Evolutionary conservation across 2,329 filamentous ascomycete genomes (phyloP), one percentile per base, ranked within the genome.

Genomic region (Blastomyces percursus): DNA sequence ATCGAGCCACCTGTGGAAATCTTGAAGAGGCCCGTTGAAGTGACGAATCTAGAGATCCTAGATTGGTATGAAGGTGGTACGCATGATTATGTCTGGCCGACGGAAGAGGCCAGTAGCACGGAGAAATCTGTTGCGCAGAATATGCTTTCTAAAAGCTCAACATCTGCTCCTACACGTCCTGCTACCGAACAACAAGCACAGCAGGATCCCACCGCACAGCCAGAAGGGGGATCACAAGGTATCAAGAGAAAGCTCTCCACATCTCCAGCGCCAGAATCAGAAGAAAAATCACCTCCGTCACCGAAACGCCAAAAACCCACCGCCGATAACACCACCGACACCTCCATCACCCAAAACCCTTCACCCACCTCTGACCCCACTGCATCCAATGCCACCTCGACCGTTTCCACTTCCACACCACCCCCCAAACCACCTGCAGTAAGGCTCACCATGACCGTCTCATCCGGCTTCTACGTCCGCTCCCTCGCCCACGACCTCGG

Each of bases 381-480:
- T 16, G 16, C 55, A 24, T 48, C 48, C 35, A 44, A 61, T 46
- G 32, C 44, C 57, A 44, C 42, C n/a, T 60, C 59, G 57, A 61
- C 60, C 42, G 27, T 4, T 30, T 30, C 27, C 27, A 42, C 24
- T 19, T 59, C 61, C 24, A 60, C 64, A 14, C 62, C 66, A 54
- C 24, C 35, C 27, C 64, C 63, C 11, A 56, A 40, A 38, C 70
- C 91, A 1, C 85, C 93, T 1, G 94, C 93, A 0, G 89, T 85
- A 58, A 88, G 85, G 71, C 85, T 99, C 64, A 86, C 89, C 63
- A 91, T 99, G 84, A 96, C 90, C 0, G 93, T 96, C 60, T 91
- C 91, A 1, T 96, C 91, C 0, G 94, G 94, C 48, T 99, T 96
- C 80, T 99, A 99, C 74, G 92, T 99, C 16, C 88, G 94, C 66